Evolutionary conservation across 495 filamentous ascomycete genomes (phyloP), one percentile per base, ranked within the genome.

Genomic region (Penicillium dipodomyicola): DNA sequence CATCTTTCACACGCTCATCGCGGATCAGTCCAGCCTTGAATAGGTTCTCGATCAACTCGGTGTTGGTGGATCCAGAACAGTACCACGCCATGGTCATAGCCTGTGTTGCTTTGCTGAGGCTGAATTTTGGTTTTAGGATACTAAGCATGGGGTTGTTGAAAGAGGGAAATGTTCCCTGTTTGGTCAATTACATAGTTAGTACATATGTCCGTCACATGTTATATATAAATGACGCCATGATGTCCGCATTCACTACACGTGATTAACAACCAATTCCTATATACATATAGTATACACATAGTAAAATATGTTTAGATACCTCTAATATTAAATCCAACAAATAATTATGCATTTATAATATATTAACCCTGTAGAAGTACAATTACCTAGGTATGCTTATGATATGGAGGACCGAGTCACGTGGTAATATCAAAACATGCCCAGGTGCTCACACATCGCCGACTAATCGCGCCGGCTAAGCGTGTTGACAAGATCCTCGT

Each of bases 61-160:
- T 70, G 74, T 99, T 99, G 35, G 85, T 84, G 22, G 77, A 73
- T 48, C 91, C 92, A 17, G 88, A 90, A 69, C 87, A 89, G 58
- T 84, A 82, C 94, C 94, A 99, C 54, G 92, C 92, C 94, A 99
- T 99, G 35, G 60, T 61, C n/a, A 59, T 49, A 42, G 52, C 20
- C 45, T 49, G 65, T 57, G 33, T 57, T 77, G 45, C 12, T 52
- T 30, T 52, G 14, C 30, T 49, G 6, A 14, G 2, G 32, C 5
- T 39, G 2, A 20, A 6, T 52, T 41, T 39, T 11, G 11, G 12
- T 8, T 20, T 55, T 25, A n/a, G 1, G 12, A 32, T 2, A 3
- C 32, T 46, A 0, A 59, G 35, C 56, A 59, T 63, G 19, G 27
- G n/a, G 17, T 25, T 12, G 25, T n/a, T 39, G 35, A 39, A 27